Evolutionary conservation across 768 basidiomycete genomes (phyloP).

Genomic region (Tricholoma flavovirens): DNA sequence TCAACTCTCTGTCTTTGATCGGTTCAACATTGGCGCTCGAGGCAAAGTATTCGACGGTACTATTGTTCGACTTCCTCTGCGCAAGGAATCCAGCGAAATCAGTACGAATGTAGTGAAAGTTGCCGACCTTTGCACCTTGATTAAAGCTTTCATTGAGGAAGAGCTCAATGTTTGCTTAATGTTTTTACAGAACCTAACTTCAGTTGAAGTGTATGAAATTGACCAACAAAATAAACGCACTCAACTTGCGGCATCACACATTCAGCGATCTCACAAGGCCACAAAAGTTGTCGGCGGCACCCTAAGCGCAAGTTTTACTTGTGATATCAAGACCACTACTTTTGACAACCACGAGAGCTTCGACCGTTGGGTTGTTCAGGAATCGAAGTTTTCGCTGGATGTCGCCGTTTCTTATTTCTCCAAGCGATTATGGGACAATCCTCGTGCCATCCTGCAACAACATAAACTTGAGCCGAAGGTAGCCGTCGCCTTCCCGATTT

Average conservation of each 20-base stretch:
- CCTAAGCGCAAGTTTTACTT: constrained; percentile 9
- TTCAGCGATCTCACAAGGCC: constrained; percentile 5
- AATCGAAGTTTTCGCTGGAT: constrained; percentile 20
- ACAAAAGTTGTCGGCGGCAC: background rate
- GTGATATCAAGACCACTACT: constrained; percentile 11
- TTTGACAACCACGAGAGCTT: constrained; percentile 4
- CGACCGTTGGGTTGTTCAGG: constrained; percentile 30
- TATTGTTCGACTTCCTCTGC: constrained; percentile 42
- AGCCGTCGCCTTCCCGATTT: constrained; percentile 31
- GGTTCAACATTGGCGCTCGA: background rate
- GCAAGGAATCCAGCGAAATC: constrained; percentile 26
- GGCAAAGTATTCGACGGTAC: constrained; percentile 28
- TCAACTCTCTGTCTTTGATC: constrained; percentile 24
- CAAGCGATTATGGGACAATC: constrained; percentile 19
- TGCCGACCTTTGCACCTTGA: constrained; percentile 30
- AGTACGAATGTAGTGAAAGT: constrained; percentile 27
- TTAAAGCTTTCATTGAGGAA: constrained; percentile 34
- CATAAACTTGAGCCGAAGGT: constrained; percentile 39
- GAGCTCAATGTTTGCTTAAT: constrained; percentile 37
- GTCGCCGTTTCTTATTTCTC: constrained; percentile 23
- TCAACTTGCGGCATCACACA: constrained; percentile 14
- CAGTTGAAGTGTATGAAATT: constrained; percentile 36
- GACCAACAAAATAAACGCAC: constrained; percentile 15
- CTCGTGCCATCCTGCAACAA: constrained; percentile 19
- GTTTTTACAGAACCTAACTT: constrained; percentile 35